phyloP scores from a whole-genome alignment of 768 basidiomycete genomes.

The Tricholoma sp. region DNA sequence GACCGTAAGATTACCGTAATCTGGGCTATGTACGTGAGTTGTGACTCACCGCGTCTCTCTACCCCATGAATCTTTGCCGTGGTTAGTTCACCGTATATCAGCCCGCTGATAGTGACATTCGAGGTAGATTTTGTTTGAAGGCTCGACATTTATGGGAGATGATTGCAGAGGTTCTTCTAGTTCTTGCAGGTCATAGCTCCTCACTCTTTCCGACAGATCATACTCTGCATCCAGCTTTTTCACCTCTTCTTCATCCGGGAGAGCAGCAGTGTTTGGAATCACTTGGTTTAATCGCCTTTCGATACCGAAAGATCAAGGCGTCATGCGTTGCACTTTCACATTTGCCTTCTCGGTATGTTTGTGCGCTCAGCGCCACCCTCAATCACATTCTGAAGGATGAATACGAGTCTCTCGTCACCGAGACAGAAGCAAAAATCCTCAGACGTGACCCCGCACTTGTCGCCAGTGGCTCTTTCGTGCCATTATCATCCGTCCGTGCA shows the following conservation, averaged over 20 bases:
- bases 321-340: conserved; percentile 46
- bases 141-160: conserved; percentile 33
- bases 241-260: conserved; percentile 79
- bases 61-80: background rate
- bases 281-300: conserved; percentile 67
- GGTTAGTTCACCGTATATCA: background rate
- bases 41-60: background rate
- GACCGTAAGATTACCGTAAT: too few relatives aligned
- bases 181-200: conserved; percentile 84
- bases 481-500: conserved; percentile 78
- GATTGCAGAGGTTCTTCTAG: conserved; percentile 85
- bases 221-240: conserved; percentile 56
- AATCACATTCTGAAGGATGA: conserved; percentile 71
- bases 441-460: conserved; percentile 71
- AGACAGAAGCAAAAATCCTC: conserved; percentile 78
- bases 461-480: conserved; percentile 77
- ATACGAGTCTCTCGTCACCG: conserved; percentile 73
- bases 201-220: conserved; percentile 69
- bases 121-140: background rate
- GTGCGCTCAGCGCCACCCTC: conserved; percentile 70
- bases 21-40: background rate
- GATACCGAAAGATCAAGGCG: conserved; percentile 68
- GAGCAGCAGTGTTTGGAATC: conserved; percentile 82
- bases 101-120: background rate
- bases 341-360: conserved; percentile 70